Base-by-base conservation (phyloP, 2,329 filamentous ascomycete species). In the Dactylellina parvicollis region DNA sequence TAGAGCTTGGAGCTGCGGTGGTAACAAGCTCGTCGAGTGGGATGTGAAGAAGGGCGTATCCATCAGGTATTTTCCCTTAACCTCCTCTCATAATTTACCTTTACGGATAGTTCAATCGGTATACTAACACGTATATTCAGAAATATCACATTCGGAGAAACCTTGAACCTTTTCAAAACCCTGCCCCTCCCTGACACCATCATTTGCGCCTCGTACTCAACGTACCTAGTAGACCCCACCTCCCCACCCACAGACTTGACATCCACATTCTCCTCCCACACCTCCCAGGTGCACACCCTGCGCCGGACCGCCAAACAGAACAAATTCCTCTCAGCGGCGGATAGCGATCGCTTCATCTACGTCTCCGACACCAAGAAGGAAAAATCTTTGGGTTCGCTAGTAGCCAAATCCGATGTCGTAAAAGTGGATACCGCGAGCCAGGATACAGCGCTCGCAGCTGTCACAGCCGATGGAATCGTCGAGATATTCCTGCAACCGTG, bases 1-100 rank as follows among this genome's bases (percentile, higher is more conserved):
- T 20, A 82, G 83, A 75, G 84, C 80, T n/a, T 85, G 84, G 84
- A 85, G 84, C 80, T 82, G 85, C 67, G 84, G 84, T 52, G 82
- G 82, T 54, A 84, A 85, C 78, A 85, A 83, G 76, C 80, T 85
- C 50, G 81, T 85, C 20, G 83, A 85, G 75, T 85, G 84, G 84
- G 82, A 85, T 79, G 76, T 85, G 62, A 79, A 77, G 75, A 82
- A 80, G 20, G 80, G 81, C 62, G 79, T 81, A 74, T 80, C 79
- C 54, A 79, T 81, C 65, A 81, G 82, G 84, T 85, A 80, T 74
- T 78, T 74, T 38, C 32, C 26, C 55, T 38, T 62, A 52, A 7
- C 57, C 18, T 18, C 30, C 38, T 20, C 1, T 16, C 24, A 42
- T 44, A n/a, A 28, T n/a, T 50, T 18, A 18, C 30, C 14, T 10